Base-by-base conservation (phyloP, 2,329 filamentous ascomycete genomes). In the Calonectria ilicicola region DNA sequence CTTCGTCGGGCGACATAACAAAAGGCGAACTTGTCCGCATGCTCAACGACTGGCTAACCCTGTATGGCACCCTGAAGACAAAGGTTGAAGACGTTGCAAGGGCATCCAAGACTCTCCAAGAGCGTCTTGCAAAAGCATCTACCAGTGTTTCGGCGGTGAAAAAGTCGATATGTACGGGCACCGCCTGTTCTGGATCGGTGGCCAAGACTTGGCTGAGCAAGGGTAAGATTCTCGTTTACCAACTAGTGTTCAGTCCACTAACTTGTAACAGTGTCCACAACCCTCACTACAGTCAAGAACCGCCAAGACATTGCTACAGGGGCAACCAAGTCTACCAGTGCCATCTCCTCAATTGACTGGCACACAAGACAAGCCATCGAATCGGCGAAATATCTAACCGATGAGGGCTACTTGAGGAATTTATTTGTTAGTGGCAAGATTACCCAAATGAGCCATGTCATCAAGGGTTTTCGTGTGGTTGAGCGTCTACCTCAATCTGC, bases 201-300 rank as follows among this genome's bases (percentile, higher is more conserved):
- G 62, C 44, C 29, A 65, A 65, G 29, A 23, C 26, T 0, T 65
- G 42, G 29, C 42, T 65, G 7, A 26, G 42, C 5, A 65, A 65
- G 14, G 62, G 62, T 49, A 47, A n/a, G 42, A 8, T 17, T n/a
- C 2, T 38, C 19, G 1, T 17, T 10, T 23, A 29, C 3, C 12
- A 23, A 26, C 8, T 8, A 2, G 12, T 9, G 1, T 27, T 49
- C 12, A 35, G 5, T 8, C 26, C 15, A 26, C 19, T 65, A 27
- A 65, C 44, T 9, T 17, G 7, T 6, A 1, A 3, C 9, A 65
- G 62, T 65, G 21, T 47, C 62, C 19, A 65, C 19, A 5, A 19
- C 62, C n/a, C 62, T 65, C 29, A 47, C 40, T 2, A 65, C 62
- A 12, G 29, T 49, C 26, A 65, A 65, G 62, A 65, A 65, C 8